Base-by-base conservation (phyloP, 2,329 filamentous ascomycete species). In the Microsporum audouinii region DNA sequence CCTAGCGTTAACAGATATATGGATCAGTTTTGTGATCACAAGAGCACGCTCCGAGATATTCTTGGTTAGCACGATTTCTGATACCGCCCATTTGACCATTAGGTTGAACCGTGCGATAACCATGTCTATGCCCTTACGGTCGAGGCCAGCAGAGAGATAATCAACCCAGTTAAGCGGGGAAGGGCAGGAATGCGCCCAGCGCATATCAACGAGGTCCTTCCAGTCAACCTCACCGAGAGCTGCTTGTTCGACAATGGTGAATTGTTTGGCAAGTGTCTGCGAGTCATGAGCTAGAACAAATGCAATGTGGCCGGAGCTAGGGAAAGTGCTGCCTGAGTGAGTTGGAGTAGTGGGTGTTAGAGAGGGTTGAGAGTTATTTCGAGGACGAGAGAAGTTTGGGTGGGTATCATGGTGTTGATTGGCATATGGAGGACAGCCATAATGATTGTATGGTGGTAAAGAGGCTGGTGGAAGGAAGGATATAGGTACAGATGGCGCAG, bases 81-180 rank as follows among this genome's bases (percentile, higher is more conserved):
- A 86, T 8, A 85, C 73, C 6, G 79, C 79, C 84, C 84, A 87
- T 73, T 86, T 86, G 63, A 85, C 83, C 64, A 86, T 81, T 3
- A 87, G 74, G 64, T 87, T 87, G 75, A 86, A 86, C 31, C 84
- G 82, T 29, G 83, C 82, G 57, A 85, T 84, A 63, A 86, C 83
- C 39, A 87, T 74, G 63, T 86, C 84, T 49, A 87, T 82, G 34
- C 84, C 84, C 56, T 76, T 78, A 23, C 78, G 79, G 49, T 81
- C 78, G 65, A 82, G 71, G 10, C 77, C 75, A 51, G 78, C 75
- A 14, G 23, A 39, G 23, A 86, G 77, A 67, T 84, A 86, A 58
- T 83, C 78, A 2, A 84, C 83, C 84, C 84, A 87, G 66, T 83
- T 81, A 14, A 77, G 72, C 17, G 80, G 77, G 27, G 75, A 72